Base-by-base conservation (phyloP, 495 filamentous ascomycete species). In the Clohesyomyces aquaticus region DNA sequence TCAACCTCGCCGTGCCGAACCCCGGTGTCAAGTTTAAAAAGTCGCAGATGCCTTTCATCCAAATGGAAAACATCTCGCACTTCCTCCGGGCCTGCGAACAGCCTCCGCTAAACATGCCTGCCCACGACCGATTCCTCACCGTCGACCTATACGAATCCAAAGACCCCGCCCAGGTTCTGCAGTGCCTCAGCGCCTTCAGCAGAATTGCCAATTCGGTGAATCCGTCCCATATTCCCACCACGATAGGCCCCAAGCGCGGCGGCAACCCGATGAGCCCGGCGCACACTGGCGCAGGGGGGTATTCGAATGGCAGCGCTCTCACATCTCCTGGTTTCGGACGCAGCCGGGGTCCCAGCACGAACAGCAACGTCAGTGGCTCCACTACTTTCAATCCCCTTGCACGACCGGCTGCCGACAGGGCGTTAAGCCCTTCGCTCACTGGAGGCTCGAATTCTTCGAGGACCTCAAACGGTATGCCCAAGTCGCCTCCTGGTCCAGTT, bases 51-150 rank as follows among this genome's bases (percentile, higher is more conserved):
- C 94, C 94, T 2, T 98, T 98, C 76, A 93, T 98, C 29, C 95
- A 98, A 76, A 98, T 96, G 94, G 94, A 99, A 74, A 98, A 99
- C 70, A 96, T 99, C 71, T 95, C 93, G 9, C 90, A 94, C 72
- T 99, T 97, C 78, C 86, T 99, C 49, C 86, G 85, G 67, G 90
- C 91, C 51, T 91, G 91, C 77, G 88, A 96, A 74, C 77, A 81
- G 41, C 85, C 89, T 26, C 94, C 95, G 2, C 80, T 99, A 29
- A 90, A 86, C 73, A 83, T 99, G 38, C 91, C 91, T 28, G 85
- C 93, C 3, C 95, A 98, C 78, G 95, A 99, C 73, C 83, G 93
- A 65, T 99, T 99, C 77, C 85, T 97, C 60, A 99, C 95, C 2
- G 95, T 98, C 66, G 95, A 99, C 76, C 85, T 99, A 46, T 98